Base-by-base conservation (phyloP, 2,329 filamentous ascomycete genomes). In the Rutstroemia sp. region DNA sequence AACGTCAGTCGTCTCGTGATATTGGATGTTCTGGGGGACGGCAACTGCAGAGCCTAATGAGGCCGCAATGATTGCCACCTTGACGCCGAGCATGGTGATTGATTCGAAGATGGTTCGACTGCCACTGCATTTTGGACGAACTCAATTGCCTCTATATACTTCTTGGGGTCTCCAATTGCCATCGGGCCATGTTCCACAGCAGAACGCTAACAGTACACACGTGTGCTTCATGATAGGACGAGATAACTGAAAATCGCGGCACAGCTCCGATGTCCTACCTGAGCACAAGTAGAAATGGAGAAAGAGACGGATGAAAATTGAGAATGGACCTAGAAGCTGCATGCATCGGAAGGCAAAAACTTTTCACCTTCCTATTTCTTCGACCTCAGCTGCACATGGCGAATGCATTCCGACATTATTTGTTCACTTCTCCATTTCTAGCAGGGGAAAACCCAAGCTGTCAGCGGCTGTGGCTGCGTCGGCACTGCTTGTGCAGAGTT, bases 41-140 rank as follows among this genome's bases (percentile, higher is more conserved):
- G 64, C 64, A 17, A 65, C 52, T n/a, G 54, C 60, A 45, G 61
- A 40, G 27, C 61, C 56, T 27, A 57, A 61, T n/a, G 63, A 51
- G 17, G 62, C 60, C 50, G 57, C 57, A 38, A 61, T 17, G 21
- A 48, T 48, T 23, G 46, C 52, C 38, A 54, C 27, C 48, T 48
- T 47, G 36, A 57, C 21, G 21, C 50, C n/a, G 19, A 57, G 21
- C 55, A 57, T 57, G 12, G 19, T 52, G 40, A 34, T 25, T 27
- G 19, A 30, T 47, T 27, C 3, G 23, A 27, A 12, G 25, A 44
- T 44, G 40, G 21, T 44, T 19, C 40, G 40, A 44, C 40, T 44
- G 40, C 9, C 17, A 21, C 40, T 5, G 17, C 9, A 19, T 19
- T 47, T 47, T n/a, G 16, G 4, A 21, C 9, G 6, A 21, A 19